A percentile compares a stretch with the other conserved stretches of the same genome.
These are phyloP conservation scores for Macrotyloma uniflorum DNA, from an alignment of 306 rosid genomes.

Conservation along the genomic window DNA sequence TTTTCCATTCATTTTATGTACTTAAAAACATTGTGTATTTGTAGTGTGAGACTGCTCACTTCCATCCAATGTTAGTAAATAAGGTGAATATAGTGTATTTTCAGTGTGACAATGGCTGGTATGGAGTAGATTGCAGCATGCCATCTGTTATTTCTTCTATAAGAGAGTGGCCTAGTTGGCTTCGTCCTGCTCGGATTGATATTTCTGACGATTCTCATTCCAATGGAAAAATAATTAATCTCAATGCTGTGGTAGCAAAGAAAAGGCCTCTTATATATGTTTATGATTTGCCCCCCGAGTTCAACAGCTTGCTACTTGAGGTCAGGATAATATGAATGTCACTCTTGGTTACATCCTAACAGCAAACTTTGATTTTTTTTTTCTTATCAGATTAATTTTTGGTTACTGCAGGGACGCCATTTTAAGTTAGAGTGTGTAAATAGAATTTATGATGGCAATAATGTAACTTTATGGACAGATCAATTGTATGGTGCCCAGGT, in stretches of 20 bases:
- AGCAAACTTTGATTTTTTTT: slow-evolving; percentile 31
- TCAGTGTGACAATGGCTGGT: slow-evolving; percentile 95
- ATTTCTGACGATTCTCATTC: slow-evolving; percentile 53
- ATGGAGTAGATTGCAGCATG: slow-evolving; percentile 92
- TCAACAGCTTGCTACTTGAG: slow-evolving; percentile 93
- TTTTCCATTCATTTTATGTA: slow-evolving; percentile 15
- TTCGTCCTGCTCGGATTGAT: slow-evolving; percentile 80
- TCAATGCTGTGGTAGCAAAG: slow-evolving; percentile 67
- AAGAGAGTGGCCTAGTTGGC: slow-evolving; percentile 93
- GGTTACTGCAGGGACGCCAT: slow-evolving; percentile 82
- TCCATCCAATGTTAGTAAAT: slow-evolving; percentile 33
- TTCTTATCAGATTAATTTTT: slow-evolving; percentile 12
- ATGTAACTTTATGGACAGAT: slow-evolving; percentile 83
- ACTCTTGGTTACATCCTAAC: slow-evolving; percentile 30
- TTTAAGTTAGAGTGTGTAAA: slow-evolving; percentile 87
- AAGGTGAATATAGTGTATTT: slow-evolving; percentile 44
- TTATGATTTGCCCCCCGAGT: slow-evolving; percentile 83
- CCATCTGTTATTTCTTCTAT: slow-evolving; percentile 75
- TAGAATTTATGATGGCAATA: slow-evolving; percentile 69
- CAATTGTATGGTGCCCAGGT: slow-evolving; percentile 94
- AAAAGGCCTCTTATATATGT: slow-evolving; percentile 92
- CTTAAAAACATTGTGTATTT: slow-evolving; percentile 41
- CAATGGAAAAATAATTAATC: slow-evolving; percentile 50
- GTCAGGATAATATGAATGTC: slow-evolving; percentile 52
- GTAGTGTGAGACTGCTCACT: slow-evolving; percentile 55